A percentile compares a stretch with the other conserved stretches of the same genome.
Evolutionary conservation across 768 basidiomycete genomes (phyloP).

Genomic region (Amanita inopinata): DNA sequence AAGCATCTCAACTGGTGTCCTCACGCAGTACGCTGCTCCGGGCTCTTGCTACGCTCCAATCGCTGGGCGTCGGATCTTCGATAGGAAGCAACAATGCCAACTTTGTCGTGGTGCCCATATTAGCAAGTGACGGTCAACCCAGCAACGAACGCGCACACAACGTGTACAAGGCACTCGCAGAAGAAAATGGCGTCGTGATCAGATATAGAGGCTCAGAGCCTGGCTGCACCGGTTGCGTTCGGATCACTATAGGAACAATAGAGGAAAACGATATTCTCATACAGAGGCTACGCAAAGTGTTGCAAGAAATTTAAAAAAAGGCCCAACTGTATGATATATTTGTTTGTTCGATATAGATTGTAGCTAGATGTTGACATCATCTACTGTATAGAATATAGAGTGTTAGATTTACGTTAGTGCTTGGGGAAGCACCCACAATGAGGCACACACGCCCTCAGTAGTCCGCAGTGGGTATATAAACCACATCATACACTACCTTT

Average conservation of each 20-base stretch:
- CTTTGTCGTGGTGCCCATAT: conserved; percentile 76
- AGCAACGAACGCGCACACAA: conserved; percentile 52
- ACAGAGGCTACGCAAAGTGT: conserved; percentile 38
- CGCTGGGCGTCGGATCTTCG: conserved; percentile 49
- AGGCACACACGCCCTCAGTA: no score
- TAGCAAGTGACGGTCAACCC: conserved; percentile 35
- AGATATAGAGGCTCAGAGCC: conserved; percentile 78
- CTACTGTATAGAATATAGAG: neutral
- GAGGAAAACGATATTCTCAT: conserved; percentile 65
- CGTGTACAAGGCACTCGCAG: conserved; percentile 79
- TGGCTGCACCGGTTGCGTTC: conserved; percentile 80
- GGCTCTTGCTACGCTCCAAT: conserved; percentile 34
- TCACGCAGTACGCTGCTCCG: conserved; percentile 49
- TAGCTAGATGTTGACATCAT: neutral
- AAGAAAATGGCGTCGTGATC: conserved; percentile 80
- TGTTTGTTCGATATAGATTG: neutral
- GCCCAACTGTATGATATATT: neutral
- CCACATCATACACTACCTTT: no score
- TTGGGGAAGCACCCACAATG: no score
- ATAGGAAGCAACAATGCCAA: conserved; percentile 88
- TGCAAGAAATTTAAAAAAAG: conserved; percentile 22
- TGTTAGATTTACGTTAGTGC: no score
- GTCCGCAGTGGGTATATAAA: no score
- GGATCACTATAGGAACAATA: conserved; percentile 83
- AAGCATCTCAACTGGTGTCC: conserved; percentile 45